Evolutionary conservation across 306 rosid species (phyloP).

Genomic region (Vigna hirtella): DNA sequence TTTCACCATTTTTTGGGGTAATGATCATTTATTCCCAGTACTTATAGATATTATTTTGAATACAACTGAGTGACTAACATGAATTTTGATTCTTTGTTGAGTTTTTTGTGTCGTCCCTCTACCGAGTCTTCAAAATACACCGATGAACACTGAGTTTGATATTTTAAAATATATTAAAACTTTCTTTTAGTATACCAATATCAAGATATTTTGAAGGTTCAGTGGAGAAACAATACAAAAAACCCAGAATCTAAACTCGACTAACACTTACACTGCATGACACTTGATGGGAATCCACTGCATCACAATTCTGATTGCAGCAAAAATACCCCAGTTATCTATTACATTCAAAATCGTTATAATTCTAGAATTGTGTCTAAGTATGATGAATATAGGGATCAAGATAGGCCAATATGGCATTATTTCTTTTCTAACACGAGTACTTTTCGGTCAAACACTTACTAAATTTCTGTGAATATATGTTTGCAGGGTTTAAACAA

Average conservation of each 20-base stretch:
- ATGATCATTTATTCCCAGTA: not conserved
- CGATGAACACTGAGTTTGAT: no score
- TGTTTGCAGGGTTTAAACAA: conserved; percentile 69
- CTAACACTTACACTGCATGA: not conserved
- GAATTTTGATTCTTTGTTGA: no score
- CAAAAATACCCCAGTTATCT: not conserved
- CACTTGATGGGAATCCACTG: not conserved
- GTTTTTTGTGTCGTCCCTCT: no score
- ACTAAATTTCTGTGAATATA: conserved; percentile 2
- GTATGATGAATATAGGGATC: not conserved
- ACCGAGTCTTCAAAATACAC: no score
- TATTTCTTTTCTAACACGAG: not conserved
- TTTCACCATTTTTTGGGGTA: not conserved
- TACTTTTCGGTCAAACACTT: not conserved
- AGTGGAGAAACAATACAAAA: no score
- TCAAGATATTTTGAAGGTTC: no score
- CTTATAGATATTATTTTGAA: not conserved
- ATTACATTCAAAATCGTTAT: not conserved
- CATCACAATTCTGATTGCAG: not conserved
- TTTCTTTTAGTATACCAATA: no score
- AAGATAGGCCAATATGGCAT: not conserved
- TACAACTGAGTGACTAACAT: not conserved
- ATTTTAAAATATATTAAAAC: no score
- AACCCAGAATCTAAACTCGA: no score
- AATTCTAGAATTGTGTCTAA: not conserved